These are phyloP conservation scores for Amanita polypyramis DNA, from an alignment of 768 basidiomycete species.

Conservation along the genomic window DNA sequence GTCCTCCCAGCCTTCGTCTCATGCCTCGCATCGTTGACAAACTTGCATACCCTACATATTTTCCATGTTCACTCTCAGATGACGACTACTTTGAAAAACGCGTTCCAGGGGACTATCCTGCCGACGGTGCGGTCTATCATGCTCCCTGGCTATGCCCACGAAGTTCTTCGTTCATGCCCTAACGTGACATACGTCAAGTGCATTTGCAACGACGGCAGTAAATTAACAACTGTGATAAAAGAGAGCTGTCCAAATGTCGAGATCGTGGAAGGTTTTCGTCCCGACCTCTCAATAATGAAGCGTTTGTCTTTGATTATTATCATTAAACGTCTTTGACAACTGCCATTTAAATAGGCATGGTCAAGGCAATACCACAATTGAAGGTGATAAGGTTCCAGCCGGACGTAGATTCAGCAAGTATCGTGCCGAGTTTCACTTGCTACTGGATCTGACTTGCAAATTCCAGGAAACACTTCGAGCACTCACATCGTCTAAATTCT, in stretches of 20 bases:
- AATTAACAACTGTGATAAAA: not conserved
- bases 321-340: not conserved
- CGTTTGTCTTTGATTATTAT: no score
- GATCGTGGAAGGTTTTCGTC: not conserved
- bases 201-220: not conserved
- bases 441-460: no score
- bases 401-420: no score
- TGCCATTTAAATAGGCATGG: not conserved
- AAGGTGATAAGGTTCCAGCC: not conserved
- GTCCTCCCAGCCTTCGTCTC: not conserved
- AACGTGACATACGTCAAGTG: slow-evolving; percentile 3
- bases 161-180: not conserved
- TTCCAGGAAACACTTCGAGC: no score
- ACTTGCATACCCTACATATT: slow-evolving; percentile 2
- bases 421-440: no score
- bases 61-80: slow-evolving; percentile 1
- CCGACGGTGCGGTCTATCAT: not conserved
- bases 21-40: not conserved
- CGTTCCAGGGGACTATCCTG: not conserved
- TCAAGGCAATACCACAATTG: slow-evolving; percentile 3
- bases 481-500: not conserved
- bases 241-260: slow-evolving; percentile 2
- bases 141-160: not conserved
- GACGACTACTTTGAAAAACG: not conserved
- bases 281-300: no score